phyloP scores from a whole-genome alignment of 2,329 filamentous ascomycete species.

The Aureobasidium sp. region DNA sequence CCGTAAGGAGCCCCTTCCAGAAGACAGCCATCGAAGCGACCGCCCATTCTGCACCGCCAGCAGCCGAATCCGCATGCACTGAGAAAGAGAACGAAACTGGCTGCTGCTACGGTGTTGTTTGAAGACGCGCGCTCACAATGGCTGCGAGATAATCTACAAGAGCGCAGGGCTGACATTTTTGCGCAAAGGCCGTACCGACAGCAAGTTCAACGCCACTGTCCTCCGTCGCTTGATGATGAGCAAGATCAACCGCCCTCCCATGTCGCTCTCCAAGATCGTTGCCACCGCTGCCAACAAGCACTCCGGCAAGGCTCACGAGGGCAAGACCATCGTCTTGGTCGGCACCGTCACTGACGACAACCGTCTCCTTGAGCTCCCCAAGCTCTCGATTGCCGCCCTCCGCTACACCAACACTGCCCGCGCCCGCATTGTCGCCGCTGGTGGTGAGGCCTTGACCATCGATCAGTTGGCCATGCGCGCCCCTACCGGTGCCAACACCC shows the following conservation, averaged over 20 bases:
- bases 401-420: slow-evolving; percentile 95
- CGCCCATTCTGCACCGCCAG: neutral
- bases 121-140: neutral
- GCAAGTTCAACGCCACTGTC: slow-evolving; percentile 97
- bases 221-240: slow-evolving; percentile 97
- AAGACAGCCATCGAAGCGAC: neutral
- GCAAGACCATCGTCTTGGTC: slow-evolving; percentile 86
- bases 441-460: slow-evolving; percentile 90
- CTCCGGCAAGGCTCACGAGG: slow-evolving; percentile 51
- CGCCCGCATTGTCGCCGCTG: slow-evolving; percentile 85
- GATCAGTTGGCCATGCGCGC: slow-evolving; percentile 95
- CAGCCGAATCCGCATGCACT: neutral
- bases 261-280: slow-evolving; percentile 89
- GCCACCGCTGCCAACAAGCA: slow-evolving; percentile 48
- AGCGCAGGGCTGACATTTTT: slow-evolving; percentile 16
- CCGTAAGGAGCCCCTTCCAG: slow-evolving; percentile 19
- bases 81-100: neutral
- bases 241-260: slow-evolving; percentile 87
- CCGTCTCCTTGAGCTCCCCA: slow-evolving; percentile 82
- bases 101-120: slow-evolving; percentile 1
- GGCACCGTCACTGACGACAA: slow-evolving; percentile 98
- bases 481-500: slow-evolving; percentile 93
- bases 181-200: slow-evolving; percentile 77
- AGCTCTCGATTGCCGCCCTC: slow-evolving; percentile 87
- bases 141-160: neutral